phyloP scores from a whole-genome alignment of 352 stramenopile genomes.

The Globisporangium takayamanum region DNA sequence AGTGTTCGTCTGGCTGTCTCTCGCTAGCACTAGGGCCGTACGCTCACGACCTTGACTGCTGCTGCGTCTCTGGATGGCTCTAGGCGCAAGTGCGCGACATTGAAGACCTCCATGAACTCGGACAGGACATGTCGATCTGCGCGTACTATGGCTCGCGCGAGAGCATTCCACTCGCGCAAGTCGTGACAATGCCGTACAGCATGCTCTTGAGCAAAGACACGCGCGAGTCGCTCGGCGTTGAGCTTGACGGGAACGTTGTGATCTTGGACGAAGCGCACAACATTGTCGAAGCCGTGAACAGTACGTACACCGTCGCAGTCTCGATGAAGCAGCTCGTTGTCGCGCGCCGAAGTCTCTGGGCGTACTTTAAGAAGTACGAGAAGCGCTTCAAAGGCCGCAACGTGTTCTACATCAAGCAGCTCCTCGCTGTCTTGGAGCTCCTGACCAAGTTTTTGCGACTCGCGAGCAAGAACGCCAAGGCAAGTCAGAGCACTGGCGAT shows the following conservation, averaged over 20 bases:
- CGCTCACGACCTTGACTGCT: neutral
- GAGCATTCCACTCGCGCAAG: conserved; percentile 86
- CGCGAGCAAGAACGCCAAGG: conserved; percentile 24
- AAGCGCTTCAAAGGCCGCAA: conserved; percentile 85
- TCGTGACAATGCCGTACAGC: conserved; percentile 90
- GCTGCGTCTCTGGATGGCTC: neutral
- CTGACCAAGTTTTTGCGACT: conserved; percentile 75
- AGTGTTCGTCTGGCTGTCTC: neutral
- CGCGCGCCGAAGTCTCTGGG: conserved; percentile 67
- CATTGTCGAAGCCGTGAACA: conserved; percentile 94
- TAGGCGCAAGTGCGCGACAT: conserved; percentile 91
- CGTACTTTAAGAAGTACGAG: conserved; percentile 86
- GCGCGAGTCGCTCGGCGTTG: conserved; percentile 85
- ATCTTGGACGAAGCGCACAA: conserved; percentile 99
- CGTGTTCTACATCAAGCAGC: conserved; percentile 87
- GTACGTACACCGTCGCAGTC: conserved; percentile 80
- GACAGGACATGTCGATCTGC: conserved; percentile 89
- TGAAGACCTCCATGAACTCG: conserved; percentile 92
- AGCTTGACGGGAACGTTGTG: conserved; percentile 88
- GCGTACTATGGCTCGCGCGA: conserved; percentile 95
- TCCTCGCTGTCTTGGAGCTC: conserved; percentile 68
- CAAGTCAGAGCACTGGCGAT: neutral
- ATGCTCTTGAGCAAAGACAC: conserved; percentile 90
- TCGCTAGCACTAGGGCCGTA: neutral
- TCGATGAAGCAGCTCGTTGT: conserved; percentile 72